Base-by-base conservation (phyloP, 257 asterid genomes). In the Penstemon eatonii region DNA sequence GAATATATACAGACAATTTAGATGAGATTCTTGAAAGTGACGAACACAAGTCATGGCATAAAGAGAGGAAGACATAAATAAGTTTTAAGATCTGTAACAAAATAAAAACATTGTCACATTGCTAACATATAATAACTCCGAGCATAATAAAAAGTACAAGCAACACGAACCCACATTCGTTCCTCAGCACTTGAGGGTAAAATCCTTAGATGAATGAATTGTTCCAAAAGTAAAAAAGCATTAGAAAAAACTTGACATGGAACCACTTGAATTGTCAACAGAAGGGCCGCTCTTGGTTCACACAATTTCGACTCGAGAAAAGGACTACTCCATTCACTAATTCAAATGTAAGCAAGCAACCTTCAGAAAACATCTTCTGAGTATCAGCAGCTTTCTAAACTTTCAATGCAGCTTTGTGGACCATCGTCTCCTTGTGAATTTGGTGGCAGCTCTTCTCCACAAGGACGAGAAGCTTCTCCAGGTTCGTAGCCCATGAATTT, bases 381-480 rank as follows among this genome's bases (percentile, higher is more conserved):
- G 55, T 4, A 19, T 38, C 3, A 49, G 5, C 58, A 64, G 57
- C 44, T 43, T 63, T 51, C 85, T 81, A 92, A 67, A 83, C 89
- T 77, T 80, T 88, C 43, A 92, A 71, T 10, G 85, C 91, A 54
- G 88, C 85, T 81, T 86, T 94, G 91, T 94, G 97, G 63, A 94
- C 88, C 97, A 94, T 94, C 0, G 83, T 89, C 85, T 94, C 99
- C 85, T 91, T 94, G 89, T 94, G 99, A 55, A 94, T 94, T 76
- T 94, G 99, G 85, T 94, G 99, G 84, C 99, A 94, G 71, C 99
- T 90, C 91, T 90, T 94, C 71, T 90, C 99, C 4, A 90, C 96
- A 51, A 94, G 99, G 83, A 90, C 99, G n/a, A 94, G 99, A 75
- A 94, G 89, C 83, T 90, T 94, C 89, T 94, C 99, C 88, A 94